Percentiles rank a stretch among this genome's conserved stretches.
Evolutionary conservation across 2,329 filamentous ascomycete genomes (phyloP).

Genomic region (Diaporthe humulicola): DNA sequence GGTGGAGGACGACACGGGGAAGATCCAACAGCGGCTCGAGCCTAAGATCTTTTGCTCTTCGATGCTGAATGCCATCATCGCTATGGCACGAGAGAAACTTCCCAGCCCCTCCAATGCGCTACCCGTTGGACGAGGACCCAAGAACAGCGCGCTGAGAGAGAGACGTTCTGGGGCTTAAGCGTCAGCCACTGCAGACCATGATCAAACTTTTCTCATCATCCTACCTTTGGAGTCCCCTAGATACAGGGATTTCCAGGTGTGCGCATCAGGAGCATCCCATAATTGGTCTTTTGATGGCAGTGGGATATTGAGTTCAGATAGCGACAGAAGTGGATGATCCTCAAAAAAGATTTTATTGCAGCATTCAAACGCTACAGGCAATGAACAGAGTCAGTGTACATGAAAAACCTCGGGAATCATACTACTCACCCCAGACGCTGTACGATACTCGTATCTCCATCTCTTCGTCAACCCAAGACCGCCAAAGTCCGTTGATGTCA

Average conservation of each 20-base stretch:
- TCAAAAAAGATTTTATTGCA: not conserved
- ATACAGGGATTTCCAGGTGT: not conserved
- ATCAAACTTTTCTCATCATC: not conserved
- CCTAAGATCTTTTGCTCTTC: not conserved
- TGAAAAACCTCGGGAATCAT: not conserved
- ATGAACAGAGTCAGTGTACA: not conserved
- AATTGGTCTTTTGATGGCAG: not conserved
- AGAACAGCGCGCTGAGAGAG: not conserved
- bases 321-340: not conserved
- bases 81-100: not conserved
- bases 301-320: not conserved
- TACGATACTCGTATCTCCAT: not conserved
- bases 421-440: not conserved
- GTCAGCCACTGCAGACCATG: not conserved
- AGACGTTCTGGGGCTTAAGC: not conserved
- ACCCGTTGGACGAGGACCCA: not conserved
- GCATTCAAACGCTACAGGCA: not conserved
- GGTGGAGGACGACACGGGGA: not conserved
- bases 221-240: not conserved
- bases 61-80: not conserved
- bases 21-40: not conserved
- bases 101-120: not conserved
- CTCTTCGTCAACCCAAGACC: not conserved
- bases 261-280: not conserved
- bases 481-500: not conserved